phyloP scores from a whole-genome alignment of 179 eudicot genomes.

The Beta macrorhiza region DNA sequence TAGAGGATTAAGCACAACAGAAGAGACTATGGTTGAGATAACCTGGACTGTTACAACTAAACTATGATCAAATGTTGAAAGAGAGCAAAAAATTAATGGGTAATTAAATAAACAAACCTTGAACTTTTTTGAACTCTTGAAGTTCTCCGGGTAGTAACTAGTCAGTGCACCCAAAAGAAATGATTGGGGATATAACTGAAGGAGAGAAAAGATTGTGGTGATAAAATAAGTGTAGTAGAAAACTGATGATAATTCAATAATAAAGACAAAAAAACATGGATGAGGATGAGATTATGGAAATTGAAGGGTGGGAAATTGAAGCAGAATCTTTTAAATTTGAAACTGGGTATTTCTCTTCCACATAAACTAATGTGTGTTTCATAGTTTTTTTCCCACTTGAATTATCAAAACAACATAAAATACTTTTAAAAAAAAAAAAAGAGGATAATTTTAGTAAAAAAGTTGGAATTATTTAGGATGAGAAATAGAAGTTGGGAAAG shows the following conservation, averaged over 20 bases:
- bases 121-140: not conserved
- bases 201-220: conserved; percentile 17
- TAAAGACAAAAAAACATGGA: conserved; percentile 27
- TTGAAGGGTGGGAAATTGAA: conserved; percentile 41
- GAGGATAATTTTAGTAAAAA: not conserved
- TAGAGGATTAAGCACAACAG: no score
- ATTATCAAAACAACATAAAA: conserved; percentile 21
- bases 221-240: conserved; percentile 21
- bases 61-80: not conserved
- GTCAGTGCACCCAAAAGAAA: conserved; percentile 5
- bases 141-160: not conserved
- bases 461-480: not conserved
- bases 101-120: conserved; percentile 7
- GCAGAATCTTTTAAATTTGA: conserved; percentile 23
- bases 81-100: not conserved
- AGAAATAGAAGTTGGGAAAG: not conserved
- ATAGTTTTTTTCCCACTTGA: conserved; percentile 17
- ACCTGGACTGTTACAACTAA: not conserved
- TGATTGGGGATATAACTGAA: conserved; percentile 5
- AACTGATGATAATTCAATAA: not conserved
- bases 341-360: conserved; percentile 36
- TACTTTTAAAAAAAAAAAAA: not conserved
- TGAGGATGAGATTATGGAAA: conserved; percentile 34
- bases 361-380: conserved; percentile 41
- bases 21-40: no score